Conservation (phyloP, 768 basidiomycete species). For the Rhodosporidiobolus odoratus region DNA sequence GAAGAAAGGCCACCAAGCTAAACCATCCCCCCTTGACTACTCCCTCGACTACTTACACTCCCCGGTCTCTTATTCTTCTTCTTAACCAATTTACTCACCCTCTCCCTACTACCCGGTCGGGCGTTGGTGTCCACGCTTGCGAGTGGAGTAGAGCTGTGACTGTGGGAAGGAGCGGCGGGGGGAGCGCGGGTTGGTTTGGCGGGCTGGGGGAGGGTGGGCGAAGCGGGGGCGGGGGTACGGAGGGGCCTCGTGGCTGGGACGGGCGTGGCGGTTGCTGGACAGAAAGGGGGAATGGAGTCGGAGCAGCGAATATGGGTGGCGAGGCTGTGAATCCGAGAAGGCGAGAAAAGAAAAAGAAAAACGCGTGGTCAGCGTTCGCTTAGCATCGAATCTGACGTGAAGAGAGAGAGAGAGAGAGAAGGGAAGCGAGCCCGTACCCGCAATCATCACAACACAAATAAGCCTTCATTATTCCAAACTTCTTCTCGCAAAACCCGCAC, state of each 20-base stretch:
- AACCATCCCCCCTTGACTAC: too few species aligned
- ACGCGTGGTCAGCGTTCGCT: constrained; percentile 51
- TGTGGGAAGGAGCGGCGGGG: background rate
- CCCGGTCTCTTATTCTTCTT: constrained; percentile 19
- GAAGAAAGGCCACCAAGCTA: too few species aligned
- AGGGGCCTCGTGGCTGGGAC: background rate
- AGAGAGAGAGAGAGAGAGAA: constrained; percentile 30
- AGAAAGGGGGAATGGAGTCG: constrained; percentile 2
- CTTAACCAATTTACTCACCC: constrained; percentile 31
- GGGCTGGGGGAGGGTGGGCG: background rate
- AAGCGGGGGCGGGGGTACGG: background rate
- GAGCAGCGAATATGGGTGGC: constrained; percentile 35
- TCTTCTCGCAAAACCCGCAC: constrained; percentile 75
- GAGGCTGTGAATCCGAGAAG: background rate
- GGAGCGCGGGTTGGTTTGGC: background rate
- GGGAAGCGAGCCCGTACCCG: constrained; percentile 62
- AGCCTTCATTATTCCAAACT: constrained; percentile 73
- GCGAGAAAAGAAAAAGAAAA: constrained; percentile 32
- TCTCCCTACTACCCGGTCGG: background rate
- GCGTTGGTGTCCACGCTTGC: background rate
- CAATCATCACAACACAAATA: constrained; percentile 85
- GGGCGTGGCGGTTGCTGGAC: background rate
- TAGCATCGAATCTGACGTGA: too few species aligned
- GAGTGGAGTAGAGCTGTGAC: background rate
- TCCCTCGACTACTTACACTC: background rate